Conservation (phyloP, 1,284 basidiomycete species). For the Boletus sp. region DNA sequence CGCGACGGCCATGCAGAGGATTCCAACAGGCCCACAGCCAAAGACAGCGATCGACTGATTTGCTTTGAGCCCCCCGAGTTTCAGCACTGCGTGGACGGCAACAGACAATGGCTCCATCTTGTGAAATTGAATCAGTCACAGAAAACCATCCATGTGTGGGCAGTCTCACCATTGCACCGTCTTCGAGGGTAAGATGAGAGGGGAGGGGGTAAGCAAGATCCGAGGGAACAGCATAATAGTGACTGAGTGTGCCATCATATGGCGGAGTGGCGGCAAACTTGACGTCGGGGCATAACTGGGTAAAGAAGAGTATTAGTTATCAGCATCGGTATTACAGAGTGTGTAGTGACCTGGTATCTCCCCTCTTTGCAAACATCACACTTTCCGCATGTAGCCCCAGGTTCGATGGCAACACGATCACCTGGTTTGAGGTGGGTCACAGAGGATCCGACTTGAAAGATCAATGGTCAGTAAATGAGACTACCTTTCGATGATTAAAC, state of each 20-base stretch:
- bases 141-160: background rate
- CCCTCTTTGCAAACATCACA: conserved; percentile 77
- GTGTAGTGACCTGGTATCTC: conserved; percentile 63
- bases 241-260: conserved; percentile 80
- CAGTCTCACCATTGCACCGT: conserved; percentile 71
- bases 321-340: background rate
- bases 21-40: conserved; percentile 89
- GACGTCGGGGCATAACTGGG: conserved; percentile 71
- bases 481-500: background rate
- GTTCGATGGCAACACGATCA: conserved; percentile 85
- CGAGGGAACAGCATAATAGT: conserved; percentile 75
- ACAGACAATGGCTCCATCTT: conserved; percentile 95
- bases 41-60: conserved; percentile 78
- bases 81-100: conserved; percentile 83
- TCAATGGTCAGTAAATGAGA: background rate
- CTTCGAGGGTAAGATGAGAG: conserved; percentile 70
- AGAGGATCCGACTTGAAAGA: conserved; percentile 28
- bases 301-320: conserved; percentile 8
- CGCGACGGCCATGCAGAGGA: conserved; percentile 90
- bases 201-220: conserved; percentile 76
- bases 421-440: conserved; percentile 61
- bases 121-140: conserved; percentile 1
- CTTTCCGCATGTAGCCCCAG: conserved; percentile 69
- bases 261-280: conserved; percentile 88
- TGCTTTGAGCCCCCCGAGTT: conserved; percentile 69